A percentile compares a stretch with the other conserved stretches of the same genome.
phyloP scores from a whole-genome alignment of 2,329 filamentous ascomycete genomes.

The Venturiaceae sp. region DNA sequence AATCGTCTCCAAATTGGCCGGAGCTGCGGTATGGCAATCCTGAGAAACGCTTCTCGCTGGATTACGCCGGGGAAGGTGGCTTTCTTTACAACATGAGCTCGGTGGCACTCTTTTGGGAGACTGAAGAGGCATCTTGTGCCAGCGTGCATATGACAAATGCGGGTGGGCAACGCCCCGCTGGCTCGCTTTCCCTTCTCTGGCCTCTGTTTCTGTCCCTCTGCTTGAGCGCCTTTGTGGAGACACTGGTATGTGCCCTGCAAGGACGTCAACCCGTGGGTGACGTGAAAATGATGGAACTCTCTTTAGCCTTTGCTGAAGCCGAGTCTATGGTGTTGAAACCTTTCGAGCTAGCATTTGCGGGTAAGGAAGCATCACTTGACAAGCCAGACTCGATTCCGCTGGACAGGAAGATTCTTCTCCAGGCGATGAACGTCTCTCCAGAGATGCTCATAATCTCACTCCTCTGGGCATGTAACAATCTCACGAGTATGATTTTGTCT shows the following conservation, averaged over 20 bases:
- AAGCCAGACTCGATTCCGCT: slow-evolving; percentile 36
- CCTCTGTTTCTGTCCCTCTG: slow-evolving; percentile 61
- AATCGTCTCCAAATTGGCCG: slow-evolving; percentile 51
- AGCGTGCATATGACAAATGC: slow-evolving; percentile 50
- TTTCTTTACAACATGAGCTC: slow-evolving; percentile 67
- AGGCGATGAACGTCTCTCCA: slow-evolving; percentile 76
- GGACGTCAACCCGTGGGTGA: slow-evolving; percentile 72
- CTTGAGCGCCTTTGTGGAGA: slow-evolving; percentile 80
- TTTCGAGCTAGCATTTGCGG: slow-evolving; percentile 60
- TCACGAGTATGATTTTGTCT: slow-evolving; percentile 75
- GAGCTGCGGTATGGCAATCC: slow-evolving; percentile 35
- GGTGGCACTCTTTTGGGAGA: slow-evolving; percentile 60
- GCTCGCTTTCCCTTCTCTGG: slow-evolving; percentile 71
- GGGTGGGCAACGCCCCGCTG: slow-evolving; percentile 29
- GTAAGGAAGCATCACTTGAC: slow-evolving; percentile 25
- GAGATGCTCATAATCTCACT: slow-evolving; percentile 81
- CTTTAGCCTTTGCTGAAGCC: slow-evolving; percentile 88
- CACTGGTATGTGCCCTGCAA: slow-evolving; percentile 77
- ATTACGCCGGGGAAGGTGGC: slow-evolving; percentile 49
- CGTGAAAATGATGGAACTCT: slow-evolving; percentile 96
- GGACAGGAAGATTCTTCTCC: slow-evolving; percentile 59
- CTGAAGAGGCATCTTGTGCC: slow-evolving; percentile 64
- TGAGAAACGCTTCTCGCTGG: slow-evolving; percentile 30
- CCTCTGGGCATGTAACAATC: slow-evolving; percentile 80
- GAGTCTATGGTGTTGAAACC: slow-evolving; percentile 79